These are phyloP conservation scores for Carallia pectinifolia DNA, from an alignment of 345 rosid genomes.

Conservation along the genomic window DNA sequence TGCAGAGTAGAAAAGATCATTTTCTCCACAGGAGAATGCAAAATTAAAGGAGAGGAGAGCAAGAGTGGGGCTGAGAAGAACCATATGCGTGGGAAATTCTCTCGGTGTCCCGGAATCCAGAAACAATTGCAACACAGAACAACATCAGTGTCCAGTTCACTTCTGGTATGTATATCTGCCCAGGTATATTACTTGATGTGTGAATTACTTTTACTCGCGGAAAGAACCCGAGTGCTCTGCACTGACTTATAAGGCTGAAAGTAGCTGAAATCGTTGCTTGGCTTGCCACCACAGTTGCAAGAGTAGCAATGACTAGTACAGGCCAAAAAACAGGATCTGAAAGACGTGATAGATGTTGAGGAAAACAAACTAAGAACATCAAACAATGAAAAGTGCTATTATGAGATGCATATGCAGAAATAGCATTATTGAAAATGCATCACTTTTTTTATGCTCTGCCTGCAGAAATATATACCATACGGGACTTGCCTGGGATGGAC, in stretches of 20 bases:
- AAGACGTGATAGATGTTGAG: conserved; percentile 5
- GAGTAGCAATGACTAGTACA: conserved; percentile 29
- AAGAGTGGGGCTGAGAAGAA: conserved; percentile 2
- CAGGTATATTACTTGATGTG: conserved; percentile 37
- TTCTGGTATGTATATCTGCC: conserved; percentile 51
- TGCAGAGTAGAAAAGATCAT: background rate
- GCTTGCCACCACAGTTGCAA: conserved; percentile 31
- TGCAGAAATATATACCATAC: background rate
- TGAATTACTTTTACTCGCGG: conserved; percentile 38
- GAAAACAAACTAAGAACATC: conserved; percentile 35
- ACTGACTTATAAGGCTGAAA: conserved; percentile 32
- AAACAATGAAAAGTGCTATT: conserved; percentile 38
- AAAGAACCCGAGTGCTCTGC: conserved; percentile 30
- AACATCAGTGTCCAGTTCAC: conserved; percentile 46
- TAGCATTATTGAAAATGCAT: background rate
- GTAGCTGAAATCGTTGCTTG: conserved; percentile 37
- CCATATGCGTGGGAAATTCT: conserved; percentile 39
- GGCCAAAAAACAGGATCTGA: conserved; percentile 35
- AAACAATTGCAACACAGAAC: conserved; percentile 30
- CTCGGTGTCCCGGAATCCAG: conserved; percentile 36
- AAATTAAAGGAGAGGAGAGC: conserved; percentile 1
- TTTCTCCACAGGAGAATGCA: background rate
- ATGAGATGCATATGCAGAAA: conserved; percentile 14
- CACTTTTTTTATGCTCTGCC: background rate
- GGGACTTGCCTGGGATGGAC: conserved; percentile 12